phyloP scores from a whole-genome alignment of 208 protist species.

The Leishmania martiniquensis region DNA sequence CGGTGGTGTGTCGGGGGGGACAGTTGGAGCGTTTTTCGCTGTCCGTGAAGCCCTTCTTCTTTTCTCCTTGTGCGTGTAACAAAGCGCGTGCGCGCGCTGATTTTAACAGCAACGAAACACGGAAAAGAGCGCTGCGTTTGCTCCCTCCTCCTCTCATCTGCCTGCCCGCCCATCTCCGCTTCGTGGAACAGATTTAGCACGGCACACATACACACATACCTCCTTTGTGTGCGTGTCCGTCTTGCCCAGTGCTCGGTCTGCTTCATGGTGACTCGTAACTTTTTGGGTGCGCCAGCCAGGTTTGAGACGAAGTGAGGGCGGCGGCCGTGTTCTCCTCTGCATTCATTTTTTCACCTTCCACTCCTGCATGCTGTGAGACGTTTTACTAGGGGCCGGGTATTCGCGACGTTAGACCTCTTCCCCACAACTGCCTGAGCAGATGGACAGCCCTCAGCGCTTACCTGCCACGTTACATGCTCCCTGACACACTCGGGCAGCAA shows the following conservation, averaged over 20 bases:
- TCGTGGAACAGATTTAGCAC: background rate
- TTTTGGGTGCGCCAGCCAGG: background rate
- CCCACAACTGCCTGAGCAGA: background rate
- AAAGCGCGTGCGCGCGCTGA: background rate
- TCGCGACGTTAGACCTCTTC: background rate
- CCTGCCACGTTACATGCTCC: background rate
- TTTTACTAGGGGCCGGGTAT: background rate
- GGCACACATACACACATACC: background rate
- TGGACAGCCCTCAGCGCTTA: background rate
- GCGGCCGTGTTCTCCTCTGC: background rate
- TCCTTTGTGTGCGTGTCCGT: background rate
- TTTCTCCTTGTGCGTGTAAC: constrained; percentile 10
- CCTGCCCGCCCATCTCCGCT: background rate
- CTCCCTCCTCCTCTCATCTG: background rate
- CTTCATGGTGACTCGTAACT: background rate
- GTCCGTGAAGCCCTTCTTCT: too few relatives aligned
- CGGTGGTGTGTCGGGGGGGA: background rate
- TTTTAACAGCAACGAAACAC: background rate
- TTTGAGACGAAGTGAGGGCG: background rate
- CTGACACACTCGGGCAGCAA: background rate
- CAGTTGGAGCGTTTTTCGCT: too few relatives aligned
- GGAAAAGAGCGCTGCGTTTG: background rate
- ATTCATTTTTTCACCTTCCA: background rate
- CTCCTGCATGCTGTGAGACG: background rate
- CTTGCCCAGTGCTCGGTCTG: background rate